Evolutionary conservation across 257 asterid genomes (phyloP), one percentile per base, ranked within the genome.

Genomic region (Solanum okadae): DNA sequence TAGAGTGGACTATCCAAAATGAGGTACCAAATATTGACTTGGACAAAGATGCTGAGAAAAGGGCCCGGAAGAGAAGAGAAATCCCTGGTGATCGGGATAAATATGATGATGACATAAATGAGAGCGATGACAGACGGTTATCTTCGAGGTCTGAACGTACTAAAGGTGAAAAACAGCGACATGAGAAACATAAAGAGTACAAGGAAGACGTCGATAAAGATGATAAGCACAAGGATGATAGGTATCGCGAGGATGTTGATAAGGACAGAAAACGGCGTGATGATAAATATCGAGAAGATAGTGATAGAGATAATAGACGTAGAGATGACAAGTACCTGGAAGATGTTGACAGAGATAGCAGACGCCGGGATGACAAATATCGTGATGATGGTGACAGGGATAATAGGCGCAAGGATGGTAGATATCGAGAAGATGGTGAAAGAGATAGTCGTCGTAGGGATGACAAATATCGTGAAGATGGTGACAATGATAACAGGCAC

Each of bases 31-130:
- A 90, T 90, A 86, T 91, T 83, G 99, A 94, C 40, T 9, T 89
- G 83, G 98, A 96, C 61, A 94, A 93, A 91, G 98, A 95, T 61
- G 79, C 88, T 20, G 98, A 95, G 89, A 96, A 92, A 92, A 94
- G 87, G 90, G 71, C 83, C 15, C 95, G 94, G 75, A 92, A 90
- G 88, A 93, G 91, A 91, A 92, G 92, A 81, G 99, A 96, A 86
- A 90, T 90, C 87, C 92, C 98, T 86, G 89, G 90, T 90, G 98
- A 94, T 91, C 89, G 92, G 87, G 98, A 93, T 38, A 94, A 91
- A 87, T 91, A 92, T 88, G 92, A 88, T n/a, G 96, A 93, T 81
- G 94, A 91, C 90, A 67, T 87, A 83, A 94, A 91, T 92, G 98
- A 94, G 89, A 90, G 91, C 68, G 95, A 92, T 65, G 97, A 92